These are phyloP conservation scores for Ustilago bromivora DNA, from an alignment of 1,284 basidiomycete species.

Conservation along the genomic window DNA sequence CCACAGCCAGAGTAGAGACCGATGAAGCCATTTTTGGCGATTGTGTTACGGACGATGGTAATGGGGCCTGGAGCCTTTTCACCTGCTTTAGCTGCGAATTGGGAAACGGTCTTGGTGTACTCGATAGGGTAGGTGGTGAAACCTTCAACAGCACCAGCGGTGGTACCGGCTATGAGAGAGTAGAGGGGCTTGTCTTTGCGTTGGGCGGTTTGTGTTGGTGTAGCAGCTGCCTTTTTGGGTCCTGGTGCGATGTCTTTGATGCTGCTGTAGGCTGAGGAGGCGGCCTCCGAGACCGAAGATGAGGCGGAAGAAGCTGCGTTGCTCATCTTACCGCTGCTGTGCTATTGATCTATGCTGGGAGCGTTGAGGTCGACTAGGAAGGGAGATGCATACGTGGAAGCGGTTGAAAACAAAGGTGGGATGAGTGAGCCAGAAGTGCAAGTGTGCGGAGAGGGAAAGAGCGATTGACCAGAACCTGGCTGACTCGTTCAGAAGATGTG, in stretches of 20 bases:
- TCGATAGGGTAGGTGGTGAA: slow-evolving; percentile 87
- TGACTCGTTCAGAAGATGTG: not conserved
- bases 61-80: slow-evolving; percentile 69
- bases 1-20: slow-evolving; percentile 69
- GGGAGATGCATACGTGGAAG: not conserved
- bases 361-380: not conserved
- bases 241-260: slow-evolving; percentile 47
- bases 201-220: slow-evolving; percentile 44
- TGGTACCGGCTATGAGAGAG: slow-evolving; percentile 79
- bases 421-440: too few relatives aligned
- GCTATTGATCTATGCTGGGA: not conserved
- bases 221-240: slow-evolving; percentile 33
- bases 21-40: slow-evolving; percentile 65
- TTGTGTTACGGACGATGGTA: slow-evolving; percentile 67
- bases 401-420: too few relatives aligned
- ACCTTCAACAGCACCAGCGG: slow-evolving; percentile 90
- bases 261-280: slow-evolving; percentile 28
- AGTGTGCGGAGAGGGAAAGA: too few relatives aligned
- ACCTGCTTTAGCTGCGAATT: slow-evolving; percentile 71
- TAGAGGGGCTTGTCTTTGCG: slow-evolving; percentile 61
- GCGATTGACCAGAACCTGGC: not conserved
- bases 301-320: slow-evolving; percentile 29
- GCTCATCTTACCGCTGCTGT: slow-evolving; percentile 17
- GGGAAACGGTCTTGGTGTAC: slow-evolving; percentile 80
- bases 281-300: slow-evolving; percentile 31